Base-by-base conservation (phyloP, 441 rosid genomes). In the Erysimum cheiri region DNA sequence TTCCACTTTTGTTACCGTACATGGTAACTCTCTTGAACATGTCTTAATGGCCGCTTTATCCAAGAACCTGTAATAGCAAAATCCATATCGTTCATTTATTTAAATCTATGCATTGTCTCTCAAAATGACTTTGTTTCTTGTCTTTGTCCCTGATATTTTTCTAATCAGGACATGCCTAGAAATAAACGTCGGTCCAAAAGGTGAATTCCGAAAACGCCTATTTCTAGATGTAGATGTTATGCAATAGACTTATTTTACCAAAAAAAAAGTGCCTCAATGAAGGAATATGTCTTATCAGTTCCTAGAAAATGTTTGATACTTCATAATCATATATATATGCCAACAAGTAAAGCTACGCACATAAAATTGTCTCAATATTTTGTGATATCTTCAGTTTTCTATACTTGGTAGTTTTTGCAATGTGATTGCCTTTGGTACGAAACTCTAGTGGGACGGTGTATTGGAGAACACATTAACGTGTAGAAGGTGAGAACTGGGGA, bases 1-100 rank as follows among this genome's bases (percentile, higher is more conserved):
- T 85, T 92, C 98, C 3, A 90, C 95, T 78, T 90, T 93, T 4
- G 95, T 90, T 53, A 90, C 87, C 11, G 96, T 87, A 79, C 91
- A 88, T 15, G 87, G 85, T 37, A 67, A 74, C 17, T 67, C 22
- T 69, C 72, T 31, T 39, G 43, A 70, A 60, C 56, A 55, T 33
- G 81, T 78, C 76, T 78, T 87, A 56, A 86, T 76, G 57, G 98
- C 95, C 12, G 96, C 98, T 88, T 81, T 92, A 81, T 92, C 96
- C 82, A 91, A 78, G 82, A 83, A 86, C 87, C 94, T 91, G 80
- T 52, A n/a, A 31, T 29, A 61, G 15, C 44, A 59, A 15, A 35
- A 43, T 37, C 43, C 55, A 64, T 12, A 47, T 31, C 10, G 39
- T 60, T 19, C 3, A 32, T 47, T 12, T 32, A 60, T 39, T 13